phyloP scores from a whole-genome alignment of 2,329 filamentous ascomycete genomes.

The Ascocoryne sarcoides region DNA sequence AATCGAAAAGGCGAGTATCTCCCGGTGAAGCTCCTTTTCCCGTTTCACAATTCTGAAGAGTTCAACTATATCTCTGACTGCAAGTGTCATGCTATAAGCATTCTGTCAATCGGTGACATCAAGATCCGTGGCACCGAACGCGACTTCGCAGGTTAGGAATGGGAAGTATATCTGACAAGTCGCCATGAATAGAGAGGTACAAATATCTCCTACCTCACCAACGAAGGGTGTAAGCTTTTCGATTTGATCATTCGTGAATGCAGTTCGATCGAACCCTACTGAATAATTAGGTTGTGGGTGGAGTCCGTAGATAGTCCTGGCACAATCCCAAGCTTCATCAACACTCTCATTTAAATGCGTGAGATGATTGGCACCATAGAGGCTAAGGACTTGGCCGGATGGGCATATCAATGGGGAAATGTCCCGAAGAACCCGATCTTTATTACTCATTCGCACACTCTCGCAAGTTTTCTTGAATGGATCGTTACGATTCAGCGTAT shows the following conservation, averaged over 20 bases:
- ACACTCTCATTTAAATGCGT: slow-evolving; percentile 32
- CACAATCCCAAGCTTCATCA: slow-evolving; percentile 36
- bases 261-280: slow-evolving; percentile 31
- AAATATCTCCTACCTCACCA: slow-evolving; percentile 30
- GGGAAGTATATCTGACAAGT: slow-evolving; percentile 41
- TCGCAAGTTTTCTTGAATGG: slow-evolving; percentile 30
- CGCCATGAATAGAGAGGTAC: slow-evolving; percentile 30
- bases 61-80: slow-evolving; percentile 25
- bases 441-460: slow-evolving; percentile 29
- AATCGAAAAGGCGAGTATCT: slow-evolving; percentile 36
- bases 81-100: slow-evolving; percentile 34
- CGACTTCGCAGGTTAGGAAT: slow-evolving; percentile 41
- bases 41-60: slow-evolving; percentile 17
- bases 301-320: slow-evolving; percentile 29
- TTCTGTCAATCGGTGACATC: slow-evolving; percentile 31
- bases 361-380: slow-evolving; percentile 31
- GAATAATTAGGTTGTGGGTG: slow-evolving; percentile 38
- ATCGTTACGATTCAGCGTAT: slow-evolving; percentile 32
- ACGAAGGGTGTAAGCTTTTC: slow-evolving; percentile 33
- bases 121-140: slow-evolving; percentile 31
- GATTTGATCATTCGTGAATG: slow-evolving; percentile 37
- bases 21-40: slow-evolving; percentile 18
- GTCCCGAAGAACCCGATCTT: slow-evolving; percentile 28
- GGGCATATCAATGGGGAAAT: slow-evolving; percentile 19
- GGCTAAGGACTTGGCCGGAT: slow-evolving; percentile 7